Evolutionary conservation across 345 rosid species (phyloP), one percentile per base, ranked within the genome.

Genomic region (Passiflora organensis): DNA sequence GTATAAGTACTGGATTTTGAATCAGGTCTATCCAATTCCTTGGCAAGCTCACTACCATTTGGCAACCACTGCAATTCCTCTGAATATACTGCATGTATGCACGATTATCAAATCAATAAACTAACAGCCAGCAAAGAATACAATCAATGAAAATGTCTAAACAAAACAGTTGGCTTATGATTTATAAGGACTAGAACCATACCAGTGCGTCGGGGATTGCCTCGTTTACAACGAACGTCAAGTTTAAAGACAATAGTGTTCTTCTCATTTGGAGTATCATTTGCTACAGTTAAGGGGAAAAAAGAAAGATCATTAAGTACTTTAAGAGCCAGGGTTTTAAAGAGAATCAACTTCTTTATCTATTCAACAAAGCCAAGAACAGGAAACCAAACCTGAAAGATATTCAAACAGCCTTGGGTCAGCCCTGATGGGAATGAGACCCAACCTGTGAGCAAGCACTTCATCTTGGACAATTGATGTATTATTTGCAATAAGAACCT

Each of bases 171-270:
- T 16, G 10, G 32, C 1, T 48, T 23, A 5, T 41, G 20, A 8
- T 42, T 9, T 36, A 23, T 16, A 63, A 16, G 50, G 25, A 15
- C 44, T 19, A 36, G 43, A 18, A 37, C 24, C 53, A 41, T 73
- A 93, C 96, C 96, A 56, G 77, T 69, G 32, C 63, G 54, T 38
- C 96, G 91, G 8, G 80, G 62, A 48, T 19, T 71, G 4, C 76
- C 70, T 44, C 32, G 58, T 22, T 76, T 45, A 71, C 97, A 93
- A 28, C 25, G 63, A 46, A 56, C 87, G 78, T 89, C 91, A 60
- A 93, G 97, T 61, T 89, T 93, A 72, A 89, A 89, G 55, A 89
- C 99, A 56, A 93, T 79, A 44, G 95, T 89, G 67, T 86, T 93
- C 83, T 81, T 93, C 64, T 89, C 96, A 73, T 85, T 89, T 28